Evolutionary conservation across 2,329 filamentous ascomycete species (phyloP), one percentile per base, ranked within the genome.

Genomic region (Clonostachys rosea): DNA sequence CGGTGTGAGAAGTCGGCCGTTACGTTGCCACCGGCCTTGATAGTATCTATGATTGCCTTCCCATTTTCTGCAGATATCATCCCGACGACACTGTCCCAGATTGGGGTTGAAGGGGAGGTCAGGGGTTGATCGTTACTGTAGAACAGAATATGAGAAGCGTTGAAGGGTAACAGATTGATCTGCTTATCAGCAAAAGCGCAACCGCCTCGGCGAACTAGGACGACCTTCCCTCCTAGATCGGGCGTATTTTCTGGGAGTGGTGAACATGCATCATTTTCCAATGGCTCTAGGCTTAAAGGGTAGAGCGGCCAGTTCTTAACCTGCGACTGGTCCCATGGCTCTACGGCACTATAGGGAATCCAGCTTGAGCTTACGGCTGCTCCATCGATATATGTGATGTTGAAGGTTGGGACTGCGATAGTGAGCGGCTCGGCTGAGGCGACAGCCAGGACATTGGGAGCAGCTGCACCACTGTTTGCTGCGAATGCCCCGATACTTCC

Each of bases 401-500:
- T 56, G 34, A 61, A 64, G 6, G 54, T 55, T 24, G 55, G 55
- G 14, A 57, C 58, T 6, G 63, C 58, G 42, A 59, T 53, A 20
- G 58, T 46, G 18, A 62, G 57, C 4, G 59, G 60, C n/a, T 59
- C 56, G 35, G 74, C 59, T 0, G 73, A 74, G 17, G 70, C 73
- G 20, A 75, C 64, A 4, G 69, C 62, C 9, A 73, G 63, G 5
- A 71, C 69, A 14, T 67, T 62, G 30, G 59, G 61, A 5, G 68
- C 71, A 9, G 68, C 64, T 3, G 70, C 63, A 5, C 70, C 72
- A 5, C 60, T 64, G 40, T 60, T 53, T 8, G 41, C 48, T 18
- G 66, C 67, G 55, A 74, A 73, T 0, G 71, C 58, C 2, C 73
- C 73, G 16, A 59, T 52, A 9, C 56, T 56, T 12, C 72, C 72